Conservation (phyloP, 805 yeast species). For the Candida sakaeoensis region DNA sequence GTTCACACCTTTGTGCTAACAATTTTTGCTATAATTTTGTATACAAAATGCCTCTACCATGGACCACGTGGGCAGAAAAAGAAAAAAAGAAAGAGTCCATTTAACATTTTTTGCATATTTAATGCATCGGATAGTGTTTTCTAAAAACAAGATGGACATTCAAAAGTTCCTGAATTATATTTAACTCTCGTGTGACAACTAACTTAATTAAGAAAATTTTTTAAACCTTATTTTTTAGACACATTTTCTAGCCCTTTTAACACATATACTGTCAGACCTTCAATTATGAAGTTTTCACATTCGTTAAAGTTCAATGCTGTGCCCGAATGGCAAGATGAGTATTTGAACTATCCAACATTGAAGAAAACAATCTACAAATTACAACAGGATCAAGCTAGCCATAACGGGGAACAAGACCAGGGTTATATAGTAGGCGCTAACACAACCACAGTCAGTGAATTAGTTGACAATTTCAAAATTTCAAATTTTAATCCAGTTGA, state of each 20-base stretch:
- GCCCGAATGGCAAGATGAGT: conserved; percentile 50
- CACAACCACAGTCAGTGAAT: conserved; percentile 25
- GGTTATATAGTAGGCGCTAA: conserved; percentile 15
- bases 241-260: too few species aligned
- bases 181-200: conserved; percentile 4
- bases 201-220: conserved; percentile 6
- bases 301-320: conserved; percentile 50
- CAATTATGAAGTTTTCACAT: conserved; percentile 47
- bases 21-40: neutral
- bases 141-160: neutral
- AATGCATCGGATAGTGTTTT: neutral
- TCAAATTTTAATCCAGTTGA: neutral
- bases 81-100: neutral
- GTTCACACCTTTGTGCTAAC: neutral
- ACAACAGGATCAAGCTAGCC: conserved; percentile 36
- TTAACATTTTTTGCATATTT: neutral
- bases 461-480: conserved; percentile 16
- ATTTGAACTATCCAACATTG: conserved; percentile 44
- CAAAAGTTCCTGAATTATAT: neutral
- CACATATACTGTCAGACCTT: neutral
- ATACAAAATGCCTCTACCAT: neutral
- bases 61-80: conserved; percentile 4
- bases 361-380: conserved; percentile 56
- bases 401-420: conserved; percentile 24
- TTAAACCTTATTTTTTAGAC: conserved; percentile 1